phyloP scores from a whole-genome alignment of 805 yeast species.

The Myxozyma monticola region DNA sequence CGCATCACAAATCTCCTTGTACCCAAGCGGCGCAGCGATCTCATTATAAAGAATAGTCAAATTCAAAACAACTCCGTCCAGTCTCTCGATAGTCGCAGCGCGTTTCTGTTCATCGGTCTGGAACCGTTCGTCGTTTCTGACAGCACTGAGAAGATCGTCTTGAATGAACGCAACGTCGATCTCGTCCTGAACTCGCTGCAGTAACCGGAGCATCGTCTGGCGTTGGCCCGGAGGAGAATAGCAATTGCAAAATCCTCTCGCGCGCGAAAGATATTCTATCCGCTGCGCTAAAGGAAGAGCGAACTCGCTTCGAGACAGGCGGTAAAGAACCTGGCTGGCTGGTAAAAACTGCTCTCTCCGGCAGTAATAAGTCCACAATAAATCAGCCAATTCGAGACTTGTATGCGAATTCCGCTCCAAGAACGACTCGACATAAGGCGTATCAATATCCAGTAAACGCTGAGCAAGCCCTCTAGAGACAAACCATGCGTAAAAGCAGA shows the following conservation, averaged over 20 bases:
- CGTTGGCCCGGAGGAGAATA: constrained; percentile 73
- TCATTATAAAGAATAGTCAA: constrained; percentile 81
- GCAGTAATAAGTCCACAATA: constrained; percentile 87
- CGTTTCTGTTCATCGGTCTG: constrained; percentile 46
- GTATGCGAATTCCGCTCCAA: constrained; percentile 52
- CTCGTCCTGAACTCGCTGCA: constrained; percentile 70
- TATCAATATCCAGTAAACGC: constrained; percentile 72
- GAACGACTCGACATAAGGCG: constrained; percentile 77
- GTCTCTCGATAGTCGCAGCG: constrained; percentile 50
- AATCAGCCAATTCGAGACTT: constrained; percentile 71
- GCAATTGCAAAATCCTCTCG: constrained; percentile 89
- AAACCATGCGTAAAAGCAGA: constrained; percentile 90
- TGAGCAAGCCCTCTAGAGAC: constrained; percentile 74
- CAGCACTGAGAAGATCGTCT: constrained; percentile 52
- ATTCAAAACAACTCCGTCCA: constrained; percentile 65
- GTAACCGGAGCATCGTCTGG: constrained; percentile 71
- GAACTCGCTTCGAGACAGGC: constrained; percentile 65
- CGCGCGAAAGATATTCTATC: constrained; percentile 85
- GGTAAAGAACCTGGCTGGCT: constrained; percentile 80
- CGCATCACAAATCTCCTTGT: constrained; percentile 74
- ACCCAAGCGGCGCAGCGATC: constrained; percentile 84
- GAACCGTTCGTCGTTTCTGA: constrained; percentile 45
- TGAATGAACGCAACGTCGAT: constrained; percentile 87
- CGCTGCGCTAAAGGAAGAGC: constrained; percentile 67
- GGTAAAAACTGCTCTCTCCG: constrained; percentile 73